Evolutionary conservation across 2,329 filamentous ascomycete species (phyloP).

Genomic region (Claviceps purpurea): DNA sequence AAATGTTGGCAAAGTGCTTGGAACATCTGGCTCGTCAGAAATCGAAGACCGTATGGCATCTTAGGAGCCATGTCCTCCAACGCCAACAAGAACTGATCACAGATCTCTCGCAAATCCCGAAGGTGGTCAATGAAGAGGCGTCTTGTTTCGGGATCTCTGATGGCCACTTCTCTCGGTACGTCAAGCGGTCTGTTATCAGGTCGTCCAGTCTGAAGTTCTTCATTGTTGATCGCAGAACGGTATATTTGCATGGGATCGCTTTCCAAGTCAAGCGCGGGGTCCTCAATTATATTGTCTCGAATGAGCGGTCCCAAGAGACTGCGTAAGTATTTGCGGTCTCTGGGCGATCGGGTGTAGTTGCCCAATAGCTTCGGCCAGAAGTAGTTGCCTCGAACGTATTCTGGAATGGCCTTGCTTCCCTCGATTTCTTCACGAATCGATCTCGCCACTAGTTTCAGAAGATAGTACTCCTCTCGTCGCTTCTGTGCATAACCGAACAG

Average conservation of each 20-base stretch:
- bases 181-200: constrained; percentile 71
- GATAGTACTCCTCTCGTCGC: constrained; percentile 88
- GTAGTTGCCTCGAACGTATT: constrained; percentile 78
- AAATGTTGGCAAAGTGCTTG: constrained; percentile 66
- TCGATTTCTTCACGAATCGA: constrained; percentile 82
- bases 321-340: constrained; percentile 83
- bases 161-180: constrained; percentile 83
- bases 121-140: constrained; percentile 89
- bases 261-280: constrained; percentile 80
- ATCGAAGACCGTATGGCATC: constrained; percentile 89
- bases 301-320: constrained; percentile 76
- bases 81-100: constrained; percentile 73
- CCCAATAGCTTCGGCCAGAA: constrained; percentile 83
- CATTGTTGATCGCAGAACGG: constrained; percentile 87
- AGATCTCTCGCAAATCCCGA: constrained; percentile 85
- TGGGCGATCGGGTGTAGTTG: constrained; percentile 81
- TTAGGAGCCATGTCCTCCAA: constrained; percentile 73
- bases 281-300: constrained; percentile 84
- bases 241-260: constrained; percentile 98
- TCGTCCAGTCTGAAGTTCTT: constrained; percentile 82
- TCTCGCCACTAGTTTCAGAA: constrained; percentile 73
- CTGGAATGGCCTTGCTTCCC: constrained; percentile 56
- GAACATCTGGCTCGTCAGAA: constrained; percentile 75
- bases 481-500: constrained; percentile 97
- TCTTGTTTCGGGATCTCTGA: constrained; percentile 85